These are phyloP conservation scores for Chaetomium globosum DNA, from an alignment of 2,329 filamentous ascomycete species.

Conservation along the genomic window DNA sequence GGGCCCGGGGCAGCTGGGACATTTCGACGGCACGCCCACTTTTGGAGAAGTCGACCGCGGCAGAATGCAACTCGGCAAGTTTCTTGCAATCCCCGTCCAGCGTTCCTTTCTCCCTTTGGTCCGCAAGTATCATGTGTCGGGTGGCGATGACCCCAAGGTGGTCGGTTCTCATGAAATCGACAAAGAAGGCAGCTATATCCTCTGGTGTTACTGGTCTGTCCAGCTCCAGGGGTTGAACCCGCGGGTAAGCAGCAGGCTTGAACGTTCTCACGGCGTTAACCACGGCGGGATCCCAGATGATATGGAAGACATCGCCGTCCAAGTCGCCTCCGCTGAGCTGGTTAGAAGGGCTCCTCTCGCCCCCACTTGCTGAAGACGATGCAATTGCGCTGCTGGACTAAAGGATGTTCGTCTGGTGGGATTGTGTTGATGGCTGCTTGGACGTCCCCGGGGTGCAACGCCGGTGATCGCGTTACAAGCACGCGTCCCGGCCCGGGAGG, in stretches of 20 bases:
- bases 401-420: constrained; percentile 61
- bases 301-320: constrained; percentile 79
- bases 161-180: constrained; percentile 73
- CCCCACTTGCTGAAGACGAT: constrained; percentile 77
- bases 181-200: constrained; percentile 80
- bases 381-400: constrained; percentile 68
- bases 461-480: constrained; percentile 76
- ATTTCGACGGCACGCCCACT: constrained; percentile 65
- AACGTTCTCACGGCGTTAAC: constrained; percentile 50
- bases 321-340: constrained; percentile 78
- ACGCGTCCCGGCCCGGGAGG: constrained; percentile 47
- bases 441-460: constrained; percentile 79
- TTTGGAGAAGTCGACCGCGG: constrained; percentile 75
- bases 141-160: constrained; percentile 67
- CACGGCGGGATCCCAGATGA: constrained; percentile 67
- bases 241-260: constrained; percentile 70
- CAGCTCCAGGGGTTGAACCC: constrained; percentile 60
- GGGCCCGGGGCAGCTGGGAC: constrained; percentile 46
- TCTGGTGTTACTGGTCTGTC: constrained; percentile 58
- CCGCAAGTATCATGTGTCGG: constrained; percentile 65
- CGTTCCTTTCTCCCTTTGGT: constrained; percentile 57
- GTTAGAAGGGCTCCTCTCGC: constrained; percentile 73
- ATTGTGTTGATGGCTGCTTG: constrained; percentile 66
- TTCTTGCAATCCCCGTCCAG: constrained; percentile 52
- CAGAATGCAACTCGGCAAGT: constrained; percentile 68